Evolutionary conservation across 768 basidiomycete genomes (phyloP), one percentile per base, ranked within the genome.

Genomic region (Psilocybe cyanescens): DNA sequence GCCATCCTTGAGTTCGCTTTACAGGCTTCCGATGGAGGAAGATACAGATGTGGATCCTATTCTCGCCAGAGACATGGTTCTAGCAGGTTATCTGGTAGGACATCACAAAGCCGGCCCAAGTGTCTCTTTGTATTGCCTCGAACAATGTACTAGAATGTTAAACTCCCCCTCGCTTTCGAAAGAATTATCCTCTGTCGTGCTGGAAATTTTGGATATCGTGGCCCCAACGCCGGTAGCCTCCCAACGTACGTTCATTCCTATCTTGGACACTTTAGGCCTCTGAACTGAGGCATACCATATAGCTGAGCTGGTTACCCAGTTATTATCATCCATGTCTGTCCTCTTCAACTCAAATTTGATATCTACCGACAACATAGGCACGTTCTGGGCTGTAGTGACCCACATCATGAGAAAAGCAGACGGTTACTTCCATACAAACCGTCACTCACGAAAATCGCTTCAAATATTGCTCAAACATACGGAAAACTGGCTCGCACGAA

Each of bases 101-200:
- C 63, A 64, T 19, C 58, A 64, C 55, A 64, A 57, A 45, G 58
- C 63, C 39, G 50, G 55, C 24, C 31, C 30, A 14, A 48, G n/a
- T 24, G 47, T 64, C 14, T 59, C 63, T 24, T 57, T 45, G 19
- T 55, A 57, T 37, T 64, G 63, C 50, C 45, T 64, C n/a, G 63
- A 64, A 53, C 58, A 55, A 2, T 64, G 63, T 37, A 49, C 59
- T 9, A 60, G 63, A 33, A 64, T 64, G 63, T 55, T 64, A 8
- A 57, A 60, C 28, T 55, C 44, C 14, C 50, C 59, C 16, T 56
- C 55, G 7, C 14, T 55, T 7, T 50, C 54, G 16, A 50, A 51
- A 33, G 50, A 52, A n/a, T 29, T 64, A 16, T 31, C 54, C 11
- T 11, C 58, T 8, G 51, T 60, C 8, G 46, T 57, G 8, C 33